These are phyloP conservation scores for Globisporangium polare DNA, from an alignment of 352 stramenopile species.

Conservation along the genomic window DNA sequence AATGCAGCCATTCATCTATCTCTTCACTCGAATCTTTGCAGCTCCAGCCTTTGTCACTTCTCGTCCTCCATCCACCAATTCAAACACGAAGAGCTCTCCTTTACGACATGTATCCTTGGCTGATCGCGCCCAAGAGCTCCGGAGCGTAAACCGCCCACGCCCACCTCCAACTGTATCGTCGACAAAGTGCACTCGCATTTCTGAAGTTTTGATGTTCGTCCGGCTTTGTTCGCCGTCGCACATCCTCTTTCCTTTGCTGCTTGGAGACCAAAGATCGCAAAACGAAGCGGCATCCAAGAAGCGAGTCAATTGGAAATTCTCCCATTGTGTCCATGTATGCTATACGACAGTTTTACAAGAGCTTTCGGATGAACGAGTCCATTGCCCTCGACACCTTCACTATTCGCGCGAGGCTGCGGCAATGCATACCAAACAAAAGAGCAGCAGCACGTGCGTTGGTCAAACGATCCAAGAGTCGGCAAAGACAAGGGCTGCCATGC, in stretches of 20 bases:
- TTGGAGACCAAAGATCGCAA: neutral
- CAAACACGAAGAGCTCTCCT: neutral
- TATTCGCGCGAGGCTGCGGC: neutral
- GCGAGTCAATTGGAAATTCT: neutral
- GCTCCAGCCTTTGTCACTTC: neutral
- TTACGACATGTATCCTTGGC: neutral
- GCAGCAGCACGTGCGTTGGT: no score
- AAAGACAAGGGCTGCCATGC: no score
- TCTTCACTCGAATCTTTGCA: no score
- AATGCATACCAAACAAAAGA: no score
- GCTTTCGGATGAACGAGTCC: neutral
- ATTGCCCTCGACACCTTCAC: neutral
- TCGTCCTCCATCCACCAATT: neutral
- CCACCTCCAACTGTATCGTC: neutral
- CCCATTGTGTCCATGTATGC: neutral
- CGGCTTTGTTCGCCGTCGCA: neutral
- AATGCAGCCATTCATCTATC: no score
- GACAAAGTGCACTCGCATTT: slow-evolving; percentile 6
- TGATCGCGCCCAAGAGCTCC: neutral
- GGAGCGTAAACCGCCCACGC: neutral
- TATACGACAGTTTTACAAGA: neutral
- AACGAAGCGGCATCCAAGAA: neutral
- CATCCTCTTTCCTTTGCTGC: neutral
- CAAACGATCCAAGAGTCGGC: no score
- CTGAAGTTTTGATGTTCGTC: neutral